These are phyloP conservation scores for Zopfia rhizophila DNA, from an alignment of 2,329 filamentous ascomycete genomes.

Conservation along the genomic window DNA sequence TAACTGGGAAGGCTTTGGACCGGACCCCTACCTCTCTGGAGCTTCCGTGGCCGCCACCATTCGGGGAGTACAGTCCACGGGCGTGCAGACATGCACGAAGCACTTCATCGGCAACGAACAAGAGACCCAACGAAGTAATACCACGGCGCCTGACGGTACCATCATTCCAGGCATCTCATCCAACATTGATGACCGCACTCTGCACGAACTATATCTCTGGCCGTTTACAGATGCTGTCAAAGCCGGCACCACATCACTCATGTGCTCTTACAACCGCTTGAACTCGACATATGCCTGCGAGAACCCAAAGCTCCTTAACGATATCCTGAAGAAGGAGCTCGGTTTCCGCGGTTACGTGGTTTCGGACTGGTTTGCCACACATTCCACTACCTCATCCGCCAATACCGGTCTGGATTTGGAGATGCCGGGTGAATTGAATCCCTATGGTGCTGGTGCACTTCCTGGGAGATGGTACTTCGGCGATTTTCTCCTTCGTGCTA, in stretches of 20 bases:
- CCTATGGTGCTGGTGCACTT: no score
- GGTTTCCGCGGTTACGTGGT: constrained; percentile 51
- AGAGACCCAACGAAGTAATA: constrained; percentile 54
- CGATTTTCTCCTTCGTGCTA: constrained; percentile 59
- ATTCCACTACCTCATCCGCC: constrained; percentile 52
- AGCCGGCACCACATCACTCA: constrained; percentile 65
- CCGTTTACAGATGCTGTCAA: constrained; percentile 76
- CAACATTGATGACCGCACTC: no score
- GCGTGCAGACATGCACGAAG: constrained; percentile 53
- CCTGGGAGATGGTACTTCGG: no score
- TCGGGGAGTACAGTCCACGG: constrained; percentile 44
- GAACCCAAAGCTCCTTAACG: constrained; percentile 52
- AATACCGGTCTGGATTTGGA: constrained; percentile 53
- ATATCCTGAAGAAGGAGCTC: constrained; percentile 58
- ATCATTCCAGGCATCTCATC: constrained; percentile 65
- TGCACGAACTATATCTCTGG: no score
- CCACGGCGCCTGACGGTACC: constrained; percentile 43
- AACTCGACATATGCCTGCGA: constrained; percentile 28
- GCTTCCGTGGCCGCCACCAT: constrained; percentile 46
- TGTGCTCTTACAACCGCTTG: constrained; percentile 67
- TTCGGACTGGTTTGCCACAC: constrained; percentile 51
- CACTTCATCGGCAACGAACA: constrained; percentile 66
- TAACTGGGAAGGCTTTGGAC: constrained; percentile 63
- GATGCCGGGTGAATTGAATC: constrained; percentile 55
- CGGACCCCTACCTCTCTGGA: constrained; percentile 52